Evolutionary conservation across 75 land plant species (phyloP), one percentile per base, ranked within the genome.

Genomic region (Sequoiadendron giganteum): DNA sequence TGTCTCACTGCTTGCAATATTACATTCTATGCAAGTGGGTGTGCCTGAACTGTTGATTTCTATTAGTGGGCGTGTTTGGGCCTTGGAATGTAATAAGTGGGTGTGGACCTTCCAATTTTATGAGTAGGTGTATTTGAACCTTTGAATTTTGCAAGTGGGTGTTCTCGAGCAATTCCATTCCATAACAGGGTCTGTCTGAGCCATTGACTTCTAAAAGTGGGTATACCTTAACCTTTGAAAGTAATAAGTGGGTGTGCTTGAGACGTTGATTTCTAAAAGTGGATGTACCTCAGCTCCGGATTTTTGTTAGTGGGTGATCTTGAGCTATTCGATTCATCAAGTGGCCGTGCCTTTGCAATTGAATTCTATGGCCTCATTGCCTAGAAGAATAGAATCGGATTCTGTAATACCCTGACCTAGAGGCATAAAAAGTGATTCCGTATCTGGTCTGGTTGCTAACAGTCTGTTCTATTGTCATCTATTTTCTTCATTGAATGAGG

Each of bases 401-500:
- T 81, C 21, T 45, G 13, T 4, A 45, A 10, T 81, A 32, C 8
- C 9, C 45, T 21, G 48, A 43, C 25, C n/a, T 5, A 2, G 14
- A 38, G 42, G 10, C 10, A 39, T 42, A 10, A n/a, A n/a, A 21
- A 28, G 42, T 43, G 9, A 32, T 45, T 45, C 28, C 43, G 30
- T 28, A 21, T 21, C 43, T 16, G 40, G 25, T 36, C 15, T 32
- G 38, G 40, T 15, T 38, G 15, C 19, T 38, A 38, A 38, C 9
- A 18, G 1, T 15, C 43, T 78, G 42, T 78, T 38, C 1, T 78
- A 8, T 38, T 18, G 14, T 1, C 40, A 45, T 78, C 45, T 78
- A 45, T 75, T 9, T 75, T 52, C 2, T 40, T 89, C 88, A 14
- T 91, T 87, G 77, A 93, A 95, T 52, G 87, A 72, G 13, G 92